These are phyloP conservation scores for Cyclotella cryptica DNA, from an alignment of 108 stramenopile species.

Conservation along the genomic window DNA sequence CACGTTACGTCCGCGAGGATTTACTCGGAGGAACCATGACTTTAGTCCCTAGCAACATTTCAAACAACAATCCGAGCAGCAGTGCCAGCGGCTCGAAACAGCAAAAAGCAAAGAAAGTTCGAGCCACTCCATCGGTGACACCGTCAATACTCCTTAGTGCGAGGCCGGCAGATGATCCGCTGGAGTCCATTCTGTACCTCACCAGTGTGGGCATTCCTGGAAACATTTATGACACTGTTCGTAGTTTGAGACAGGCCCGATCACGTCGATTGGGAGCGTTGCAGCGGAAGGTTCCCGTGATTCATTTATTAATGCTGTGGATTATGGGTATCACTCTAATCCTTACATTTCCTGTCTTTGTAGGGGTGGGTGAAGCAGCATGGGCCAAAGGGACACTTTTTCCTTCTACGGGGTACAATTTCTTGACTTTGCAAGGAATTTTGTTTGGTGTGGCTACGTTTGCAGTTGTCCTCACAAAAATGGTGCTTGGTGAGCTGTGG, in stretches of 20 bases:
- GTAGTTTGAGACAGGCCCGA: constrained; percentile 79
- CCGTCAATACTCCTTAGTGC: constrained; percentile 71
- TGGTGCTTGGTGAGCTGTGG: constrained; percentile 75
- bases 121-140: constrained; percentile 56
- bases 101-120: constrained; percentile 31
- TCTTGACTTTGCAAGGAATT: constrained; percentile 60
- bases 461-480: constrained; percentile 70
- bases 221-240: constrained; percentile 85
- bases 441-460: constrained; percentile 60
- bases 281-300: constrained; percentile 80
- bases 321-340: constrained; percentile 67
- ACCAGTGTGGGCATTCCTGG: constrained; percentile 86
- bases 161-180: constrained; percentile 82
- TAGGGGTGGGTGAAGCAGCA: constrained; percentile 71
- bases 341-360: constrained; percentile 78
- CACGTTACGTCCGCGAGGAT: constrained; percentile 76
- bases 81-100: too few relatives aligned
- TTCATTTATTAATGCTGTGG: constrained; percentile 78
- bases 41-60: background rate
- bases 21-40: constrained; percentile 47
- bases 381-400: constrained; percentile 59
- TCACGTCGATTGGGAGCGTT: constrained; percentile 78
- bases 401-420: constrained; percentile 59
- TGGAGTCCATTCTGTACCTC: constrained; percentile 87
- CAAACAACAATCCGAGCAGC: background rate